Evolutionary conservation across 306 rosid species (phyloP).

Genomic region (Biancaea sappan): DNA sequence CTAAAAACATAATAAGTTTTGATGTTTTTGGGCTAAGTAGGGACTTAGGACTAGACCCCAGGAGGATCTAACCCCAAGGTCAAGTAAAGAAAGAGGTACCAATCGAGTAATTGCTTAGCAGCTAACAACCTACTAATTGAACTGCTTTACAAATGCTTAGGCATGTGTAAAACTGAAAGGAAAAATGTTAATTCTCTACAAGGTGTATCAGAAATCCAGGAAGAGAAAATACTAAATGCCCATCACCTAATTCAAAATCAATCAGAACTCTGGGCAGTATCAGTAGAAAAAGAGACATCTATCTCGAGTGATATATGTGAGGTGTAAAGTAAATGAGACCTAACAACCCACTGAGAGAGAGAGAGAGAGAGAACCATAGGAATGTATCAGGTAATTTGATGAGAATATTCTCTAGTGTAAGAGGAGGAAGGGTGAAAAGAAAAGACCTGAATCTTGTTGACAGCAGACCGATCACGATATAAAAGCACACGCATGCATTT

Average conservation of each 20-base stretch:
- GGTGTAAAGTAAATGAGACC: not conserved
- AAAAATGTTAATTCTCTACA: not conserved
- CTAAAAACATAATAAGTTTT: not conserved
- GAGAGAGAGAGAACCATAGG: not conserved
- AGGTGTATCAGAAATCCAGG: not conserved
- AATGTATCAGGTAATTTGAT: not conserved
- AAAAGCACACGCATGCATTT: constrained; percentile 97
- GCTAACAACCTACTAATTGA: not conserved
- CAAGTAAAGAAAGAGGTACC: not conserved
- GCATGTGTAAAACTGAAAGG: not conserved
- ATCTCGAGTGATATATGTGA: not conserved
- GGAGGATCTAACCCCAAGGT: constrained; percentile 23
- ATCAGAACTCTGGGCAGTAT: not conserved
- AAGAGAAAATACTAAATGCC: constrained; percentile 8
- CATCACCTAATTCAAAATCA: constrained; percentile 10
- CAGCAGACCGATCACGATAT: constrained; percentile 92
- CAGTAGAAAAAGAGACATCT: not conserved
- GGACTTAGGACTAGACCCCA: not conserved
- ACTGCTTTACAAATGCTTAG: not conserved
- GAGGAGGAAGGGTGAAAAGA: constrained; percentile 25
- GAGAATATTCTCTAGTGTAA: not conserved
- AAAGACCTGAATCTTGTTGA: constrained; percentile 82
- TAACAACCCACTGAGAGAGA: not conserved
- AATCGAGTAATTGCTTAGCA: not conserved
- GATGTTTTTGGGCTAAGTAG: not conserved